Percentiles rank a stretch among this genome's conserved stretches.
Evolutionary conservation across 1,284 basidiomycete genomes (phyloP).

Genomic region (Pseudozyma tsukubaensis): DNA sequence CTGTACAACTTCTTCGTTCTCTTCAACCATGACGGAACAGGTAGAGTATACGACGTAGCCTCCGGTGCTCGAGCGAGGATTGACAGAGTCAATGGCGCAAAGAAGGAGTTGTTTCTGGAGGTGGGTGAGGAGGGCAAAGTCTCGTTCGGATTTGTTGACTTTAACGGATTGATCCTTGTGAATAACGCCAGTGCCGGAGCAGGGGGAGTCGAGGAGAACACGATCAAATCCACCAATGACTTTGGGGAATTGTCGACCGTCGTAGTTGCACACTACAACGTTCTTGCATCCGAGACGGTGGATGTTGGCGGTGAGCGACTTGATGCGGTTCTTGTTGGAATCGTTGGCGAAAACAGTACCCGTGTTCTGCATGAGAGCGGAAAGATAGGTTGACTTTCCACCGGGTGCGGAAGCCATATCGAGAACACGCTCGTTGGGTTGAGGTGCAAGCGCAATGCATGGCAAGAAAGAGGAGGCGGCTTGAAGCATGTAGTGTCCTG

Average conservation of each 20-base stretch:
- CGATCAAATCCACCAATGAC: slow-evolving; percentile 99
- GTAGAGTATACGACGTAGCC: slow-evolving; percentile 98
- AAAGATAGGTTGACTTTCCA: slow-evolving; percentile 85
- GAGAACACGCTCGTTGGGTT: slow-evolving; percentile 91
- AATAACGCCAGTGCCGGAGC: slow-evolving; percentile 97
- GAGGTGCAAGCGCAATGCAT: slow-evolving; percentile 92
- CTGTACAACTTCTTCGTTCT: slow-evolving; percentile 97
- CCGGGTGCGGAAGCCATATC: slow-evolving; percentile 99
- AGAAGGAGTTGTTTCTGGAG: slow-evolving; percentile 98
- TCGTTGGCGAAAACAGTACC: slow-evolving; percentile 99
- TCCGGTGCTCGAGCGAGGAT: slow-evolving; percentile 87
- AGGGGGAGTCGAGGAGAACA: slow-evolving; percentile 95
- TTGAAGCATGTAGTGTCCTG: slow-evolving; percentile 99
- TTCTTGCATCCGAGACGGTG: slow-evolving; percentile 98
- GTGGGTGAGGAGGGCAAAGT: slow-evolving; percentile 89
- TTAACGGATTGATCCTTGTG: slow-evolving; percentile 98
- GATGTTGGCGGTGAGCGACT: slow-evolving; percentile 95
- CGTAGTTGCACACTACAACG: slow-evolving; percentile 96
- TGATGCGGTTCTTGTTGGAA: slow-evolving; percentile 91
- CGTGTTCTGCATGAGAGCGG: slow-evolving; percentile 88
- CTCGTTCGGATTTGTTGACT: slow-evolving; percentile 95
- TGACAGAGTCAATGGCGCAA: slow-evolving; percentile 96
- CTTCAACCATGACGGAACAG: slow-evolving; percentile 96
- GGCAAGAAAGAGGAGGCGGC: slow-evolving; percentile 99
- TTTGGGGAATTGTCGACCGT: slow-evolving; percentile 98